Conservation (phyloP, 352 stramenopile genomes). For the Phytophthora europaea region DNA sequence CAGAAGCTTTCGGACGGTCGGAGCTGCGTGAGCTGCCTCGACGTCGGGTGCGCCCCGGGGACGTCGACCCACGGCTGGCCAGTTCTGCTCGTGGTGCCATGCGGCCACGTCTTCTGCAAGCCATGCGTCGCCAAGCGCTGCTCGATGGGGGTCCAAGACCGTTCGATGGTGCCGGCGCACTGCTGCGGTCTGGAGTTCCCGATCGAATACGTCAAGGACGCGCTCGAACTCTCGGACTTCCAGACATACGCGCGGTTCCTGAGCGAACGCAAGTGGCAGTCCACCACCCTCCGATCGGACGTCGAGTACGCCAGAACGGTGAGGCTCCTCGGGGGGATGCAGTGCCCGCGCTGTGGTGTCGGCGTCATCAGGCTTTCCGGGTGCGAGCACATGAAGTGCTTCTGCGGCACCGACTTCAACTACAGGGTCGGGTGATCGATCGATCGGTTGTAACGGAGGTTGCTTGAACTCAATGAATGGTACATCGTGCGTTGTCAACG, state of each 20-base stretch:
- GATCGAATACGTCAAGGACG: slow-evolving; percentile 39
- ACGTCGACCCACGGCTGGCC: slow-evolving; percentile 5
- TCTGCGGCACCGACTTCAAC: slow-evolving; percentile 29
- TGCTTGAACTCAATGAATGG: neutral
- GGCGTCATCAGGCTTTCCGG: slow-evolving; percentile 56
- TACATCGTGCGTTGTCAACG: neutral
- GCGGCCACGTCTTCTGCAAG: slow-evolving; percentile 41
- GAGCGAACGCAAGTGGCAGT: slow-evolving; percentile 47
- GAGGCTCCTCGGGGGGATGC: slow-evolving; percentile 46
- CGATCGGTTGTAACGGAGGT: neutral
- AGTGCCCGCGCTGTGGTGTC: slow-evolving; percentile 71
- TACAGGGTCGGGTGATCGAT: slow-evolving; percentile 6
- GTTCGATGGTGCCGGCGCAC: slow-evolving; percentile 52
- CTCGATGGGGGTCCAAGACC: slow-evolving; percentile 46
- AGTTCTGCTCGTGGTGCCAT: slow-evolving; percentile 25
- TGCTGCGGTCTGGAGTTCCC: slow-evolving; percentile 76
- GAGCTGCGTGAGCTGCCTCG: slow-evolving; percentile 32
- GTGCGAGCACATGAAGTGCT: slow-evolving; percentile 51
- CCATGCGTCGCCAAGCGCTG: slow-evolving; percentile 40
- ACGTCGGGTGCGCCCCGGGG: slow-evolving; percentile 2
- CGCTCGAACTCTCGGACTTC: slow-evolving; percentile 21
- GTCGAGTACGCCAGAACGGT: slow-evolving; percentile 59
- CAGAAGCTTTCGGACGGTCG: neutral
- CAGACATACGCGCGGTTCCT: slow-evolving; percentile 51
- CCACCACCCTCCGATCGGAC: slow-evolving; percentile 54